Evolutionary conservation across 176 grass and related monocot genomes (phyloP).

Genomic region (Secale cereale): DNA sequence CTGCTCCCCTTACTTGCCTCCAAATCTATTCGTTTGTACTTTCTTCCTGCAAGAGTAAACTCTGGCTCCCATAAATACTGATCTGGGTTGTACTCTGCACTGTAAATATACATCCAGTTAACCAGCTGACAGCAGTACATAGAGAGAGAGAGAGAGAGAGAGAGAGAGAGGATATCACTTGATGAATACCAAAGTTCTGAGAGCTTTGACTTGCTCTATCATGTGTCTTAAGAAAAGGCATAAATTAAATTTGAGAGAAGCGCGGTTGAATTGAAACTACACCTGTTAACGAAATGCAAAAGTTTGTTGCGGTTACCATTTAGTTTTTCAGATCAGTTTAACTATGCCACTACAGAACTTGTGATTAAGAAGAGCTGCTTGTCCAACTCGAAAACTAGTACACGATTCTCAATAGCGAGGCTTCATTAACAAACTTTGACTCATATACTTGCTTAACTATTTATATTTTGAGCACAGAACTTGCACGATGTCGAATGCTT

Average conservation of each 20-base stretch:
- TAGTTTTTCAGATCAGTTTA: background rate
- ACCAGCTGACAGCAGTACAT: background rate
- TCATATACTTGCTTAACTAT: background rate
- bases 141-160: no score
- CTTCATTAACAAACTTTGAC: background rate
- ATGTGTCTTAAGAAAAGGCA: background rate
- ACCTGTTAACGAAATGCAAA: conserved; percentile 7
- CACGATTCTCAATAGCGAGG: background rate
- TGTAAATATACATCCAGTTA: conserved; percentile 42
- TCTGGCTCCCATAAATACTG: conserved; percentile 98
- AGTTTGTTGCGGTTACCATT: background rate
- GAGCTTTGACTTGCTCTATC: background rate
- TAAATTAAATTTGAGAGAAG: conserved; percentile 1
- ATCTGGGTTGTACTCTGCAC: conserved; percentile 98
- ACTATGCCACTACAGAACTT: background rate
- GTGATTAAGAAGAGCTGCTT: background rate
- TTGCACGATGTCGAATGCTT: background rate
- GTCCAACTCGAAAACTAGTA: background rate
- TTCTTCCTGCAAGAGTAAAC: conserved; percentile 90
- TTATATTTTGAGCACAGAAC: background rate
- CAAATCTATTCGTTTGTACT: conserved; percentile 94
- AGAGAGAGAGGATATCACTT: background rate
- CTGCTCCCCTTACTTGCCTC: conserved; percentile 94
- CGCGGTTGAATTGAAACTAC: conserved; percentile 3
- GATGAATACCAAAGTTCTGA: background rate